phyloP scores from a whole-genome alignment of 495 filamentous ascomycete genomes.

The Aspergillus affinis region DNA sequence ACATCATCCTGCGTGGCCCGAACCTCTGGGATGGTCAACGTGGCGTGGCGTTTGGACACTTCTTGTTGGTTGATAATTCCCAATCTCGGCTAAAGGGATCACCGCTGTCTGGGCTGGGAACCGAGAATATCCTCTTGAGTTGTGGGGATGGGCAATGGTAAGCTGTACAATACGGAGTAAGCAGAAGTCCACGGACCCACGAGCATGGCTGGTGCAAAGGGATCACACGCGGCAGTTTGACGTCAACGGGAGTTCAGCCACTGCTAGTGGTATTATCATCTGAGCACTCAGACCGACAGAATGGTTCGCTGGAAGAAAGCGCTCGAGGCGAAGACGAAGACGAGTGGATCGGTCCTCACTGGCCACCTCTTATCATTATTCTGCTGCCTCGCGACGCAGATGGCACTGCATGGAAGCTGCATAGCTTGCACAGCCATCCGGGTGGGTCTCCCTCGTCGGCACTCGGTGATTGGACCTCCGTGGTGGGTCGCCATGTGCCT shows the following conservation, averaged over 20 bases:
- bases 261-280: too few relatives aligned
- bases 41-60: background rate
- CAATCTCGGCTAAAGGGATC: background rate
- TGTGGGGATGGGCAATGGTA: background rate
- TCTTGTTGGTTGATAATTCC: background rate
- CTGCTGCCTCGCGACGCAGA: too few relatives aligned
- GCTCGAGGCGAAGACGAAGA: too few relatives aligned
- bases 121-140: background rate
- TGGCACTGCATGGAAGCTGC: background rate
- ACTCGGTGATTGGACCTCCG: background rate
- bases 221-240: background rate
- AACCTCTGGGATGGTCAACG: background rate
- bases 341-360: too few relatives aligned
- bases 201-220: background rate
- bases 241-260: background rate
- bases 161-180: too few relatives aligned
- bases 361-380: too few relatives aligned
- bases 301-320: too few relatives aligned
- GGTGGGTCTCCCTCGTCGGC: background rate
- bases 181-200: background rate
- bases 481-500: background rate
- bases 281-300: too few relatives aligned
- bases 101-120: background rate
- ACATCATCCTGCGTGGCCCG: too few relatives aligned
- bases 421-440: background rate